These are phyloP conservation scores for Phytophthora syringae DNA, from an alignment of 352 stramenopile genomes.

Conservation along the genomic window DNA sequence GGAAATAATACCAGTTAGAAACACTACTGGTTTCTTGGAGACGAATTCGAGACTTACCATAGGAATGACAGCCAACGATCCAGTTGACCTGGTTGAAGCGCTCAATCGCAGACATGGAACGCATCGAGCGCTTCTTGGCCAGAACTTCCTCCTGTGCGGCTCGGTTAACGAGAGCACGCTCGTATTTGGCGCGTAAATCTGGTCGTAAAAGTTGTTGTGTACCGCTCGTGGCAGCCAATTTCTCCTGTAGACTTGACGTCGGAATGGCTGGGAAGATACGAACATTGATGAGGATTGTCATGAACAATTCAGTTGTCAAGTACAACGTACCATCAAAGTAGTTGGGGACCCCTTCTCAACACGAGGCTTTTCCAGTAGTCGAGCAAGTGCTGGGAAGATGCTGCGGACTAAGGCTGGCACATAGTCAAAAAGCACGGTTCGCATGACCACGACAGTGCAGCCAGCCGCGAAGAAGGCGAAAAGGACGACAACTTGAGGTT, in stretches of 20 bases:
- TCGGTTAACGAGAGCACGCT: slow-evolving; percentile 49
- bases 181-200: slow-evolving; percentile 54
- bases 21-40: neutral
- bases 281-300: slow-evolving; percentile 1
- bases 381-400: slow-evolving; percentile 60
- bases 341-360: slow-evolving; percentile 75
- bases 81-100: slow-evolving; percentile 58
- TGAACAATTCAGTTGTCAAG: neutral
- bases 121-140: slow-evolving; percentile 27
- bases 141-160: slow-evolving; percentile 12
- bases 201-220: slow-evolving; percentile 28
- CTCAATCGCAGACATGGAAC: slow-evolving; percentile 49
- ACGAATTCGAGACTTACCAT: slow-evolving; percentile 46
- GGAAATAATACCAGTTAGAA: neutral
- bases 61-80: slow-evolving; percentile 79
- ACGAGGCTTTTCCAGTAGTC: slow-evolving; percentile 61
- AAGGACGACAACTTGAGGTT: slow-evolving; percentile 76
- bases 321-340: slow-evolving; percentile 72
- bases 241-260: slow-evolving; percentile 63
- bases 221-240: slow-evolving; percentile 41
- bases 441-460: slow-evolving; percentile 55
- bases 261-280: slow-evolving; percentile 52
- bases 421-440: slow-evolving; percentile 73
- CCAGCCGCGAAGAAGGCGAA: slow-evolving; percentile 74
- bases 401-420: slow-evolving; percentile 63